Conservation (phyloP, 2,329 filamentous ascomycete genomes). For the Chaetomium globosum region DNA sequence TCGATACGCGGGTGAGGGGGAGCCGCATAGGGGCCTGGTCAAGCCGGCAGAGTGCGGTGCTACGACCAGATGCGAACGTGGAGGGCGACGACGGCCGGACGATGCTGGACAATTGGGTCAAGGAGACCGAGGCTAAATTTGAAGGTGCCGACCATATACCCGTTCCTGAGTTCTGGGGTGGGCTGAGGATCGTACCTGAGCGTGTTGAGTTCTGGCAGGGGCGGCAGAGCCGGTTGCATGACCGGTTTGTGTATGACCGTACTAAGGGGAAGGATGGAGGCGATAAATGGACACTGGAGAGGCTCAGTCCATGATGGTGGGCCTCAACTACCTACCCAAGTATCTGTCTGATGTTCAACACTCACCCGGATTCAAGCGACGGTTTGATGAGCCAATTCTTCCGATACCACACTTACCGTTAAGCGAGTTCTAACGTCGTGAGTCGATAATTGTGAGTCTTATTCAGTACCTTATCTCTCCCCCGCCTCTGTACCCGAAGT, state of each 20-base stretch:
- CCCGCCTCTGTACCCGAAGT: background rate
- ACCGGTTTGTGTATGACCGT: slow-evolving; percentile 84
- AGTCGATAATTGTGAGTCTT: background rate
- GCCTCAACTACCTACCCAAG: background rate
- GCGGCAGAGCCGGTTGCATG: slow-evolving; percentile 83
- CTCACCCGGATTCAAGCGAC: background rate
- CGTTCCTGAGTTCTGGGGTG: slow-evolving; percentile 93
- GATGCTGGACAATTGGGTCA: slow-evolving; percentile 75
- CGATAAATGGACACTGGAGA: slow-evolving; percentile 67
- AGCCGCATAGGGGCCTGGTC: slow-evolving; percentile 91
- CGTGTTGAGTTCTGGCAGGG: slow-evolving; percentile 97
- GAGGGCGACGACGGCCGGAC: slow-evolving; percentile 67
- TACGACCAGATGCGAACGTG: slow-evolving; percentile 51
- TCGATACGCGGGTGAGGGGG: slow-evolving; percentile 71
- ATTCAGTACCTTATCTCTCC: background rate
- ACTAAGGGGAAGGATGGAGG: slow-evolving; percentile 52
- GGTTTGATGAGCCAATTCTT: background rate
- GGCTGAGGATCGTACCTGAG: slow-evolving; percentile 80
- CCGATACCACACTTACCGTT: background rate
- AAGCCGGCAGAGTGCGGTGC: slow-evolving; percentile 79
- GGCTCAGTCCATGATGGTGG: slow-evolving; percentile 66
- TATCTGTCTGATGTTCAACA: background rate
- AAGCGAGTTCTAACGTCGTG: background rate
- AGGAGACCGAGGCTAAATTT: slow-evolving; percentile 75
- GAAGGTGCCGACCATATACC: slow-evolving; percentile 77